These are phyloP conservation scores for Phytophthora pinifolia DNA, from an alignment of 352 stramenopile species.

Conservation along the genomic window DNA sequence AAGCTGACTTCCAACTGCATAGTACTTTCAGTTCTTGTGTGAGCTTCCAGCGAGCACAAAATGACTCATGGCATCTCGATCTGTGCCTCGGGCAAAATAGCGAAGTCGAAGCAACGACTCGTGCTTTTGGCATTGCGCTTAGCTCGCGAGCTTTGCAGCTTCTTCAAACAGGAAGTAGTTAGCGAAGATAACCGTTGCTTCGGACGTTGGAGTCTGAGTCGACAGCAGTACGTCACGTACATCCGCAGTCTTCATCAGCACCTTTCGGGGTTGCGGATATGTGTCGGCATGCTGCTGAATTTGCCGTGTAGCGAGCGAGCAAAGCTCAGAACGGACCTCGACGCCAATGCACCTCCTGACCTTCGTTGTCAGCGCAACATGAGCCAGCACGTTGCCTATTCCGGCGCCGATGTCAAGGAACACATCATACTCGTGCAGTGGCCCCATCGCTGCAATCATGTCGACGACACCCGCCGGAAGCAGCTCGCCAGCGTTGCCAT, in stretches of 20 bases:
- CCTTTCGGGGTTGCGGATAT: background rate
- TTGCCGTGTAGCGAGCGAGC: background rate
- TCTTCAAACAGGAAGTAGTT: constrained; percentile 15
- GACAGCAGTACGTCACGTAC: constrained; percentile 1
- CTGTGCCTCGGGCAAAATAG: constrained; percentile 1
- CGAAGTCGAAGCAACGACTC: background rate
- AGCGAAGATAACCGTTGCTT: constrained; percentile 11
- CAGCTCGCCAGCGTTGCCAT: background rate
- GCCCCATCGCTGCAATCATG: background rate
- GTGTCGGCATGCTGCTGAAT: background rate
- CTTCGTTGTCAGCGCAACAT: constrained; percentile 2
- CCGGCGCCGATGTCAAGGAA: constrained; percentile 12
- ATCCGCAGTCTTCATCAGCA: background rate
- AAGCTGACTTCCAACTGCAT: constrained; percentile 1
- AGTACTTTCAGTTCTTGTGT: too few relatives aligned
- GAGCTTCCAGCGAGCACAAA: too few relatives aligned
- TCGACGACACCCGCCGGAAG: background rate
- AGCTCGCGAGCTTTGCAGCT: constrained; percentile 6
- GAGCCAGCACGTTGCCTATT: constrained; percentile 11
- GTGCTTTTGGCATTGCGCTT: constrained; percentile 1
- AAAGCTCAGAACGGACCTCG: constrained; percentile 6
- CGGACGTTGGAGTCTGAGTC: background rate
- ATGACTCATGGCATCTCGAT: background rate
- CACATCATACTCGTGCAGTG: background rate
- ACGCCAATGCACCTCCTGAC: background rate